Evolutionary conservation across 139 green algal species (phyloP), one percentile per base, ranked within the genome.

Genomic region (Microglena sp.): DNA sequence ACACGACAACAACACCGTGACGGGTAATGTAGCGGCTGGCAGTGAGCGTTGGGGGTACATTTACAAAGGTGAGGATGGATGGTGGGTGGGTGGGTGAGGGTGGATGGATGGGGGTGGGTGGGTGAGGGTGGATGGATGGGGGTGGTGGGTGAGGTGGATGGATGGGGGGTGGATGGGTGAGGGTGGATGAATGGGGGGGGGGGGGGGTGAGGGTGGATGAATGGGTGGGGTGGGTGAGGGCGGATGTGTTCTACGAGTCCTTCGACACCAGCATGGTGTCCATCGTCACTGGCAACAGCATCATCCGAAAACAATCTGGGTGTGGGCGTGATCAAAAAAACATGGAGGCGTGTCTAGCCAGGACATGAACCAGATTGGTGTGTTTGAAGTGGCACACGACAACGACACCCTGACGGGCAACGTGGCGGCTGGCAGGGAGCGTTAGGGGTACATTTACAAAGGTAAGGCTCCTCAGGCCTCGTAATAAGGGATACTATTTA

Each of bases 11-110:
- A 83, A 80, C 70, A 68, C 29, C 26, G 55, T 86, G 1, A 33
- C 24, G 2, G 57, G 64, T 56, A 87, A 87, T 45, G 64, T 80
- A 26, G 80, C 72, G 0, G 80, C 76, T 2, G 80, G 80, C 22
- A 63, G 27, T 1, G 76, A 87, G 43, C 80, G 80, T 36, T 36
- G 76, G 5, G 80, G 77, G 18, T 84, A 78, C 64, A 43, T 44
- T 15, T 55, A 73, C 44, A 4, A 32, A 53, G 40, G 40, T 50
- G 40, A 11, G 40, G 15, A 50, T 50, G 40, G 40, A 18, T 50
- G 40, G 40, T 50, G 11, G 40, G 40, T 50, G 40, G 11, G 40
- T 50, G 40, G 11, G 40, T 50, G 40, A 24, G 40, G 15, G 40
- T 50, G 40, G n/a, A n/a, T n/a, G n/a, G n/a, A n/a, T n/a, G n/a